A percentile compares a stretch with the other conserved stretches of the same genome.
Conservation (phyloP, 1,139 yeast species). For the Yamadazyma jaroonii region DNA sequence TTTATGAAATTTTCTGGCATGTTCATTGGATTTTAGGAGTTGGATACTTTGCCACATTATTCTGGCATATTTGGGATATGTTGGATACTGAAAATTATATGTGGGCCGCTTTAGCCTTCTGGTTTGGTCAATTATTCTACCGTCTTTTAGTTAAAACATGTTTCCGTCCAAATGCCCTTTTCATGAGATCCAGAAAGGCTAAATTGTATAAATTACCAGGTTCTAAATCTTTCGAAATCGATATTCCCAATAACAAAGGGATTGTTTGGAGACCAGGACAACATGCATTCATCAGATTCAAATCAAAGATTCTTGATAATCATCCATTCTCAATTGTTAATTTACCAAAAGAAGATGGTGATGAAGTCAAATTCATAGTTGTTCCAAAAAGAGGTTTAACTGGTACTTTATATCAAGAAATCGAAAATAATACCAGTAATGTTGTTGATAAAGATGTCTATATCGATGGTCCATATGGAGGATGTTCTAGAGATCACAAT, state of each 20-base stretch:
- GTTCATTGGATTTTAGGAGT: conserved; percentile 60
- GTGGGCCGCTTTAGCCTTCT: conserved; percentile 56
- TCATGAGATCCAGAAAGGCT: conserved; percentile 48
- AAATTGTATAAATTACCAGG: conserved; percentile 26
- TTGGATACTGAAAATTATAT: conserved; percentile 46
- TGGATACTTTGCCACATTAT: conserved; percentile 51
- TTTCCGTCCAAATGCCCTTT: conserved; percentile 40
- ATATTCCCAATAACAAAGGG: conserved; percentile 35
- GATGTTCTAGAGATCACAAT: conserved; percentile 46
- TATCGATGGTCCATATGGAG: conserved; percentile 69
- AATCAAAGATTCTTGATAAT: conserved; percentile 46
- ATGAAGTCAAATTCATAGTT: conserved; percentile 45
- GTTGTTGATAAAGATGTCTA: conserved; percentile 28
- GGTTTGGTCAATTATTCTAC: conserved; percentile 52
- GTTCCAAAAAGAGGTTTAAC: conserved; percentile 56
- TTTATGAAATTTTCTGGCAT: conserved; percentile 55
- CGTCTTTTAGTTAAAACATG: conserved; percentile 52
- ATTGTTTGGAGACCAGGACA: conserved; percentile 60
- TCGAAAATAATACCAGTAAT: conserved; percentile 20
- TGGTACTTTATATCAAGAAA: conserved; percentile 22
- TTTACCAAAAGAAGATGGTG: conserved; percentile 20
- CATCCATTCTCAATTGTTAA: conserved; percentile 65
- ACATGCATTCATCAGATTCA: conserved; percentile 53
- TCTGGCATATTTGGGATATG: conserved; percentile 45
- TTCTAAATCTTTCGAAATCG: conserved; percentile 39